Evolutionary conservation across 495 filamentous ascomycete genomes (phyloP), one percentile per base, ranked within the genome.

Genomic region (Evernia prunastri): DNA sequence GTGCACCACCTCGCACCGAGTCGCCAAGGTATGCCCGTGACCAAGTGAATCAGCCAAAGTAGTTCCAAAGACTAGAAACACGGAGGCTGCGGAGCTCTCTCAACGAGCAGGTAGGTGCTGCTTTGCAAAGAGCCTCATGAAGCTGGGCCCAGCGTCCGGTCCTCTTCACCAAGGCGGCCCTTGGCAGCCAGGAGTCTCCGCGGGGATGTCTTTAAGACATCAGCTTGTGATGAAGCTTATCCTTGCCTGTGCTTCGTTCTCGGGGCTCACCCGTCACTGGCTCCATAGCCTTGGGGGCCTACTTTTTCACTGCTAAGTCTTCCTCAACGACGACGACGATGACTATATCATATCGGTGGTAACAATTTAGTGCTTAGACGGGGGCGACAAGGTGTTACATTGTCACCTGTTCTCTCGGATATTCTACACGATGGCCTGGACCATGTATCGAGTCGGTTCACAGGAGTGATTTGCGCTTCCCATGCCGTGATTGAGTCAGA

Each of bases 391-490:
- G 80, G 77, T 17, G 77, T 76, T 12, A 74, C 72, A 49, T 73
- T 79, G 42, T 60, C 66, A n/a, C 68, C 65, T 27, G 78, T 76
- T n/a, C 84, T 87, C 70, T 96, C 92, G 17, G 96, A 80, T 80
- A 97, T 91, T 74, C 89, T 93, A 71, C 96, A 89, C 35, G 88
- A 84, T 18, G 91, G 92, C 80, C 96, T 94, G 13, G 88, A 90
- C 0, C 92, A 97, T 36, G 96, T 89, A 59, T 96, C 92, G 1
- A 91, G 96, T 20, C 80, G 76, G n/a, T 80, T 75, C 10, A 80
- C 77, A 35, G 73, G 75, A 53, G 85, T 76, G 72, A 87, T 87
- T 70, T 81, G 79, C 56, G 80, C 74, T 63, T 84, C 86, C 67
- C 84, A 84, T 18, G 62, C 62, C 20, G 45, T 15, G 15, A 59